Evolutionary conservation across 2,329 filamentous ascomycete species (phyloP).

Genomic region (Endoconidiophora polonica): DNA sequence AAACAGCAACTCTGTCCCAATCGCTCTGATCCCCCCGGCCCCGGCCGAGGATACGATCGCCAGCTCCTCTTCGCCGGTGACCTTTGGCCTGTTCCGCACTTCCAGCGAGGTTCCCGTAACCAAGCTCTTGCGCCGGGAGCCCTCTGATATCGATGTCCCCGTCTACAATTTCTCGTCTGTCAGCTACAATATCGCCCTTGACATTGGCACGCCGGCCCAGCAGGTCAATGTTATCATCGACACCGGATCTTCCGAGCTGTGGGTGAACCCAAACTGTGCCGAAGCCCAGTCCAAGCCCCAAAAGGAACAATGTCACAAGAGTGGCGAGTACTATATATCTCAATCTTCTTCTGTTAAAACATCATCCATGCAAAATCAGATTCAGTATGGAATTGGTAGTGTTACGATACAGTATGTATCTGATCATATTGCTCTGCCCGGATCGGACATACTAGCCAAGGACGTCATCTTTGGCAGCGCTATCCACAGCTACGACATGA

Average conservation of each 20-base stretch:
- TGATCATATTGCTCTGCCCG: constrained; percentile 19
- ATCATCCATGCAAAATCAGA: constrained; percentile 13
- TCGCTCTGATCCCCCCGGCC: background rate
- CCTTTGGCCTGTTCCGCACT: constrained; percentile 5
- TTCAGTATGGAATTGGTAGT: constrained; percentile 19
- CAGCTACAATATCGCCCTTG: constrained; percentile 24
- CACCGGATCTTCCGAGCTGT: constrained; percentile 26
- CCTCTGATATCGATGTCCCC: constrained; percentile 12
- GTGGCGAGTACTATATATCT: constrained; percentile 13
- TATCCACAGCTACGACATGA: constrained; percentile 17
- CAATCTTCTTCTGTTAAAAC: constrained; percentile 16
- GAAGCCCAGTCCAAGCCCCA: constrained; percentile 12
- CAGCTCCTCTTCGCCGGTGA: constrained; percentile 1
- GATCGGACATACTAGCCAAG: constrained; percentile 16
- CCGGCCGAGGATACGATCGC: background rate
- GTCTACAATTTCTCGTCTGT: constrained; percentile 16
- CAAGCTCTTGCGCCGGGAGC: constrained; percentile 7
- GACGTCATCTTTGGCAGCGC: constrained; percentile 20
- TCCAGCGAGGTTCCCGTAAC: constrained; percentile 3
- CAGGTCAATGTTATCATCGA: constrained; percentile 25
- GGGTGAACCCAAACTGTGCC: constrained; percentile 26
- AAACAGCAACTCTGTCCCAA: constrained; percentile 1
- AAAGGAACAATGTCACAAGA: constrained; percentile 11
- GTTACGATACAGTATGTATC: constrained; percentile 18
- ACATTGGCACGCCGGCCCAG: constrained; percentile 24